phyloP scores from a whole-genome alignment of 148 eudicot species.

The Agrostemma githago region DNA sequence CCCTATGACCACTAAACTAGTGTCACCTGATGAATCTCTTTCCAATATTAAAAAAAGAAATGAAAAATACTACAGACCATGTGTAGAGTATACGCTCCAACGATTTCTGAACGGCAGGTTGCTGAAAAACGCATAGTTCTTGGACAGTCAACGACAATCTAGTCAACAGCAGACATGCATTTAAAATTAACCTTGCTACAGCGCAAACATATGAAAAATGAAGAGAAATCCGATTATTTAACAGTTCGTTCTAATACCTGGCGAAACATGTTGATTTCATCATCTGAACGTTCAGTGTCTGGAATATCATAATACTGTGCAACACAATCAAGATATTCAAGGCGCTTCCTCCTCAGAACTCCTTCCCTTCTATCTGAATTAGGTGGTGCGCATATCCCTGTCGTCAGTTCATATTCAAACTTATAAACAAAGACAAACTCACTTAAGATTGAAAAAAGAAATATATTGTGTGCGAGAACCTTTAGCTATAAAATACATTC shows the following conservation, averaged over 20 bases:
- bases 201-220: neutral
- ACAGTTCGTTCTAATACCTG: constrained; percentile 54
- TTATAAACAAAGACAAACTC: constrained; percentile 29
- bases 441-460: constrained; percentile 4
- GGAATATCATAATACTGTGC: constrained; percentile 85
- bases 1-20: neutral
- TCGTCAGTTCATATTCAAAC: constrained; percentile 68
- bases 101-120: constrained; percentile 79
- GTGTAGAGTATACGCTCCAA: constrained; percentile 92
- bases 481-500: neutral
- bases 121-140: constrained; percentile 99
- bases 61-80: constrained; percentile 49
- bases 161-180: constrained; percentile 20
- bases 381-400: constrained; percentile 99
- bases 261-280: constrained; percentile 94
- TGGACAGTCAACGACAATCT: constrained; percentile 96
- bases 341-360: constrained; percentile 91
- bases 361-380: constrained; percentile 99
- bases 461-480: neutral
- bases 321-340: constrained; percentile 84
- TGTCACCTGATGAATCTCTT: neutral
- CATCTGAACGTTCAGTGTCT: constrained; percentile 84
- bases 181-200: constrained; percentile 2
- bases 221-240: neutral
- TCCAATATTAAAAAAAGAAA: neutral